Evolutionary conservation across 495 filamentous ascomycete genomes (phyloP), one percentile per base, ranked within the genome.

Genomic region (Penicillium simplicissimum): DNA sequence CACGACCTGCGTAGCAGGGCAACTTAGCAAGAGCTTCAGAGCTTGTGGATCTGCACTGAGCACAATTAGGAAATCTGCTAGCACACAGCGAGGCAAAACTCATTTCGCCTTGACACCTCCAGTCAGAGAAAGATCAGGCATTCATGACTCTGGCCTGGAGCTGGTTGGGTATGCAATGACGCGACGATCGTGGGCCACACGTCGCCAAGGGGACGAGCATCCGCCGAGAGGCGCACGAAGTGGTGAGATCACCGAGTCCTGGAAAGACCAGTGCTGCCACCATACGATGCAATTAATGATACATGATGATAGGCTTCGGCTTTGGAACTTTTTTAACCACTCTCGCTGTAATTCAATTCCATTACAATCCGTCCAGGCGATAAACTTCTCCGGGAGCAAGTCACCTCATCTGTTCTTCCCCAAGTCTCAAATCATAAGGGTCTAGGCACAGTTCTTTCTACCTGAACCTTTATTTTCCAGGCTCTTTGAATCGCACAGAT

Each of bases 161-260:
- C 42, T 19, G 57, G 68, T 70, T 68, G 68, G 68, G 68, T 65
- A 70, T 68, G 68, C 63, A 70, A 68, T 68, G 62, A 63, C 61
- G 55, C 52, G 63, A 66, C 63, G 60, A 69, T 66, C 60, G 35
- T 60, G 51, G 31, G 21, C 42, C 51, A 63, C 53, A 60, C 49
- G 63, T 69, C 66, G 60, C 63, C 66, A 54, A 61, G 66, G 66
- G 57, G 66, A 69, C 66, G 58, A 67, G 55, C 64, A 67, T 65
- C 55, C 52, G 47, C 37, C 35, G 43, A 49, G n/a, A 49, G 25
- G 34, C 33, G 31, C 28, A 36, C 2, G 14, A 52, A 59, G 54
- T 65, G 37, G 49, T 61, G 62, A 61, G 62, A 65, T 61, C 62
- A 65, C 53, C 56, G 42, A 45, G 42, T 23, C 42, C 17, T n/a